Evolutionary conservation across 495 filamentous ascomycete genomes (phyloP), one percentile per base, ranked within the genome.

Genomic region (Penicillium parvum): DNA sequence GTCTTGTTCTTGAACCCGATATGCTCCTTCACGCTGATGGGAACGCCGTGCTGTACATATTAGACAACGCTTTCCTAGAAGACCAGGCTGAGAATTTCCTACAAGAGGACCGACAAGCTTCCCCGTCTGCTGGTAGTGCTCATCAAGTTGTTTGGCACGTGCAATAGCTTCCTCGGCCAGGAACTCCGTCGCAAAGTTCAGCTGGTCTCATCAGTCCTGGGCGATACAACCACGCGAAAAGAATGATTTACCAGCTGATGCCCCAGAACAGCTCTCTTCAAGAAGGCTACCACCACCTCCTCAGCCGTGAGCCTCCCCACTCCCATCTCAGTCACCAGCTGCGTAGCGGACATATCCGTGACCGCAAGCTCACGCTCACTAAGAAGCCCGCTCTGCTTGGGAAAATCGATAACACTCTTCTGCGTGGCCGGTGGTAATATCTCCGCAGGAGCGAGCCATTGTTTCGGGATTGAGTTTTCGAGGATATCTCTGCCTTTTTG

Each of bases 121-220:
- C 27, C 67, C 65, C 3, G 60, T 68, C 27, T 49, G 41, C 35
- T 62, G 38, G 32, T 49, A 68, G 37, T 75, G 72, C 7, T 60
- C 58, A 58, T 87, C 85, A 15, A 85, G 69, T 23, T 72, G 61
- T 22, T 64, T 68, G 4, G 83, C 84, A 10, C 76, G 66, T n/a
- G 66, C 57, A 14, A 86, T 66, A 2, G 83, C 85, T 23, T 68
- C 60, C 9, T 78, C 73, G 35, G 83, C 82, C 51, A 84, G 69
- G 37, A 83, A 81, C 43, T 89, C 84, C 3, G 77, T 81, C 3
- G 83, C 71, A 44, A 83, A 86, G 52, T 85, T 82, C 41, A 71
- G 66, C 66, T 72, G 6, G 0, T 25, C 4, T 40, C 32, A 42
- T 20, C 23, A 16, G 16, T 11, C 6, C 7, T 15, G 9, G 5